A percentile compares a stretch with the other conserved stretches of the same genome.
Evolutionary conservation across 352 stramenopile genomes (phyloP).

Genomic region (Albugo laibachii): DNA sequence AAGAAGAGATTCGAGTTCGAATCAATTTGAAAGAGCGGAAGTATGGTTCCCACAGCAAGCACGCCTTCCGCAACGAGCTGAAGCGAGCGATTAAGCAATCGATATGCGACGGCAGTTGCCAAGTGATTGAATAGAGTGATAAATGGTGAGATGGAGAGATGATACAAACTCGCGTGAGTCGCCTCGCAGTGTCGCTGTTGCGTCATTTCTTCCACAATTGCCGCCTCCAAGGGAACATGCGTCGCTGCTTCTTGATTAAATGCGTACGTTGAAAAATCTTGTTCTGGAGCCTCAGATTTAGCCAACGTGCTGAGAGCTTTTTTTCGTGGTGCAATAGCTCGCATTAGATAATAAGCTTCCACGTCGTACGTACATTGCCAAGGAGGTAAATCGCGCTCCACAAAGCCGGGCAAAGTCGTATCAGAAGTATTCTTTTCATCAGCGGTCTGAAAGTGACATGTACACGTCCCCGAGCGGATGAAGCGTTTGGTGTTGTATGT

Average conservation of each 20-base stretch:
- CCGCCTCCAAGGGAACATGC: slow-evolving; percentile 43
- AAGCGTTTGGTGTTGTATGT: slow-evolving; percentile 63
- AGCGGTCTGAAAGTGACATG: slow-evolving; percentile 61
- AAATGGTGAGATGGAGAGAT: slow-evolving; percentile 65
- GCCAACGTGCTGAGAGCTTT: slow-evolving; percentile 27
- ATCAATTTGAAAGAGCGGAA: slow-evolving; percentile 74
- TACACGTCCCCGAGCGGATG: slow-evolving; percentile 48
- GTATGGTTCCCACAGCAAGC: slow-evolving; percentile 57
- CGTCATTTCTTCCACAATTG: slow-evolving; percentile 67
- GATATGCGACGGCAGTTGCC: slow-evolving; percentile 64
- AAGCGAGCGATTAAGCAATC: slow-evolving; percentile 56
- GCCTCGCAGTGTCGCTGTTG: slow-evolving; percentile 67
- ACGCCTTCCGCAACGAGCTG: slow-evolving; percentile 74
- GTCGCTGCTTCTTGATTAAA: slow-evolving; percentile 28
- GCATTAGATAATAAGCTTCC: slow-evolving; percentile 75
- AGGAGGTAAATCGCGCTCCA: slow-evolving; percentile 62
- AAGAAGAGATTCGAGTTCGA: slow-evolving; percentile 36
- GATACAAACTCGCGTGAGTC: slow-evolving; percentile 70
- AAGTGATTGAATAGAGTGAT: slow-evolving; percentile 71
- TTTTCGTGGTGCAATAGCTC: slow-evolving; percentile 9
- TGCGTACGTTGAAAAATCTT: slow-evolving; percentile 39
- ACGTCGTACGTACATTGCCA: slow-evolving; percentile 82
- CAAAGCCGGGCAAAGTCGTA: slow-evolving; percentile 38
- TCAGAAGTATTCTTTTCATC: slow-evolving; percentile 41
- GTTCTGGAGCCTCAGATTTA: slow-evolving; percentile 53